Percentiles rank a stretch among this genome's conserved stretches.
Evolutionary conservation across 108 stramenopile genomes (phyloP).

Genomic region (Parmales sp.): DNA sequence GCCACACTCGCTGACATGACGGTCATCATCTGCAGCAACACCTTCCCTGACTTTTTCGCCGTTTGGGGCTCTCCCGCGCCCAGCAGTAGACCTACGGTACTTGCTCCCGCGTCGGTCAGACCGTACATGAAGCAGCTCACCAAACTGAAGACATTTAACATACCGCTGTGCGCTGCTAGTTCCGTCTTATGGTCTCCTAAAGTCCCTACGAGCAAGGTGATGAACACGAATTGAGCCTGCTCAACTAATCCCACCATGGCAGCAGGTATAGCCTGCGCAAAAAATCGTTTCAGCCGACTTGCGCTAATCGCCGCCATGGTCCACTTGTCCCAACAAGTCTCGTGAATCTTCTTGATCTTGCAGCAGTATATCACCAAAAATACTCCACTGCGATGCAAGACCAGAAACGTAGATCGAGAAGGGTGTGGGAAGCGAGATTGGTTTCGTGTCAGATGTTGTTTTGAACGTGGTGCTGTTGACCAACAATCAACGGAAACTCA

Average conservation of each 20-base stretch:
- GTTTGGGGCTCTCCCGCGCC: not conserved
- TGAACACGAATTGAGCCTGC: conserved; percentile 4
- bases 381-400: too few relatives aligned
- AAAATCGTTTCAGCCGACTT: not conserved
- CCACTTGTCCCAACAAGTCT: not conserved
- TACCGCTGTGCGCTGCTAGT: not conserved
- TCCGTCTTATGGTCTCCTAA: not conserved
- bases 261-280: not conserved
- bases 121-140: not conserved
- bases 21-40: not conserved
- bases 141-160: not conserved
- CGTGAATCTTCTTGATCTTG: not conserved
- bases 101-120: conserved; percentile 1
- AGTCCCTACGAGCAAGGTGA: not conserved
- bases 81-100: not conserved
- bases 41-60: not conserved
- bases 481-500: too few relatives aligned
- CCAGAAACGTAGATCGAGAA: too few relatives aligned
- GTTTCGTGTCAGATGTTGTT: too few relatives aligned
- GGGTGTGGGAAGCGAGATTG: too few relatives aligned
- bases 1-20: not conserved
- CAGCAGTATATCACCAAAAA: not conserved
- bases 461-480: too few relatives aligned
- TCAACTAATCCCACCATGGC: not conserved
- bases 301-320: not conserved